A percentile compares a stretch with the other conserved stretches of the same genome.
Evolutionary conservation across 2,329 filamentous ascomycete genomes (phyloP).

Genomic region (Chrysoporthe puriensis): DNA sequence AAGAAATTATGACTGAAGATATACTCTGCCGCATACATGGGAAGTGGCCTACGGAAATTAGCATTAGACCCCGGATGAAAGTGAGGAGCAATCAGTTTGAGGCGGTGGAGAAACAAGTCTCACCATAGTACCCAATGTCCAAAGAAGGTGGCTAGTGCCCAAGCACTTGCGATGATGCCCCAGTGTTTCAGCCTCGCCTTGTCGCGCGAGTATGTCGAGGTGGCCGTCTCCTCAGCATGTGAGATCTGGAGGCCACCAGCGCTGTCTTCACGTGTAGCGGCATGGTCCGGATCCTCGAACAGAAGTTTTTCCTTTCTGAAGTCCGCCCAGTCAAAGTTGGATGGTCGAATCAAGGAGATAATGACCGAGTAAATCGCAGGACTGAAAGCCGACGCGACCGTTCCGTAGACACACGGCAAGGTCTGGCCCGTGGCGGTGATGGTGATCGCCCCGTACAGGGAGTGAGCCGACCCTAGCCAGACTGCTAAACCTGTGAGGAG

Average conservation of each 20-base stretch:
- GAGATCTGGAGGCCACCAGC: constrained; percentile 13
- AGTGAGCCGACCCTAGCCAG: constrained; percentile 54
- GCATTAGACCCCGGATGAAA: constrained; percentile 26
- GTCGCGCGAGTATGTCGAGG: constrained; percentile 35
- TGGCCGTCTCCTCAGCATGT: constrained; percentile 31
- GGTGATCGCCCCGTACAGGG: constrained; percentile 50
- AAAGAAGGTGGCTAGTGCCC: constrained; percentile 53
- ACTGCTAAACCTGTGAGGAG: constrained; percentile 54
- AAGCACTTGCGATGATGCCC: constrained; percentile 49
- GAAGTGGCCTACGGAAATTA: constrained; percentile 44
- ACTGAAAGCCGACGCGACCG: constrained; percentile 49
- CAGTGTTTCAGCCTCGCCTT: constrained; percentile 48
- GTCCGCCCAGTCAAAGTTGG: constrained; percentile 35
- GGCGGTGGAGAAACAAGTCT: neutral
- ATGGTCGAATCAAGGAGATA: constrained; percentile 25
- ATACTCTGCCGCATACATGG: constrained; percentile 57
- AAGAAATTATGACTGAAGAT: constrained; percentile 51
- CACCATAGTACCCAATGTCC: constrained; percentile 58
- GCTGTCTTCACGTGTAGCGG: neutral
- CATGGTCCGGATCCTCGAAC: constrained; percentile 35
- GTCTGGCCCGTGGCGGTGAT: constrained; percentile 51
- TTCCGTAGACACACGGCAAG: constrained; percentile 57
- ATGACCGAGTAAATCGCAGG: constrained; percentile 25
- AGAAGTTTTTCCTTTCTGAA: constrained; percentile 45
- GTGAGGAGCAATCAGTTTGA: too few relatives aligned